Evolutionary conservation across 345 rosid genomes (phyloP), one percentile per base, ranked within the genome.

Genomic region (Eucalyptus curtisii): DNA sequence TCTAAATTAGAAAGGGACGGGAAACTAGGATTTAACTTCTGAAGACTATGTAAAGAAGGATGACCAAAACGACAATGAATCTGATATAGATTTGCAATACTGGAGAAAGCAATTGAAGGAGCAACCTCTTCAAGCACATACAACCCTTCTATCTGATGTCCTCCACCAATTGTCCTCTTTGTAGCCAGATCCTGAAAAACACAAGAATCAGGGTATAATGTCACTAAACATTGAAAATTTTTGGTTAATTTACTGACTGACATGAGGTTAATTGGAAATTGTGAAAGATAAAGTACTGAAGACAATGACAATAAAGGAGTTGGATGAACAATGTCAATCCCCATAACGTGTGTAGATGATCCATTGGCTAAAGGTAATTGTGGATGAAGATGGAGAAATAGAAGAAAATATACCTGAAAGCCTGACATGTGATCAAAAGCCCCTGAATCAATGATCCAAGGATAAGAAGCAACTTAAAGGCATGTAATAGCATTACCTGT

Each of bases 401-500:
- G 13, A 57, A 57, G 13, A 57, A 50, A 50, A 50, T 50, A 7
- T 50, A 50, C 53, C 0, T 3, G 1, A 50, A 50, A 50, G 53
- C 64, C 1, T 57, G 0, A 25, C 7, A 5, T 25, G 64, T 57
- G 64, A 57, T 57, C 13, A 10, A 1, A 25, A 24, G 3, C 64
- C 4, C 64, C 3, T 57, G 4, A 57, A 57, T 57, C 13, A 57
- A 57, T 57, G 64, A 57, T 25, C 13, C 2, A 24, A 24, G n/a
- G n/a, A 5, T 0, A 0, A 57, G 30, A 57, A 57, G 7, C 2
- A 57, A 13, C 14, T 25, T 0, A 50, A 50, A 57, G 6, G 53
- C 27, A 24, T 55, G 30, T 0, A 57, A 25, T 57, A 57, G 64
- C 64, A 5, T 57, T 57, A 57, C 64, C 0, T 25, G 2, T 57